A percentile compares a stretch with the other conserved stretches of the same genome.
Evolutionary conservation across 495 filamentous ascomycete species (phyloP).

Genomic region (Annulohypoxylon nitens): DNA sequence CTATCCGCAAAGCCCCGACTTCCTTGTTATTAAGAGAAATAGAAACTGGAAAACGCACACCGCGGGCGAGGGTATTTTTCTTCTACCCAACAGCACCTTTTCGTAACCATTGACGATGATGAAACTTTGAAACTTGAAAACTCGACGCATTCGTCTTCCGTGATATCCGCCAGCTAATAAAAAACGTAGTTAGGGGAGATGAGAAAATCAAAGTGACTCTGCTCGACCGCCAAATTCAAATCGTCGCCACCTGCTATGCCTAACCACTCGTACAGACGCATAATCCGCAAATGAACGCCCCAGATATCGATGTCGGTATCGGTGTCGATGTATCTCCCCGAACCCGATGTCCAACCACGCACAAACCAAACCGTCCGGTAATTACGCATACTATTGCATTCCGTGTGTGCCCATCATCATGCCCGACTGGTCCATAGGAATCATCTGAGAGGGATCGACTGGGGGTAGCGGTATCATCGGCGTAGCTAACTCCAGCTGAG

Average conservation of each 20-base stretch:
- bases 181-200: background rate
- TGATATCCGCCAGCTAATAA: background rate
- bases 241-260: constrained; percentile 15
- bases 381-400: constrained; percentile 17
- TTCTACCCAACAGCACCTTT: constrained; percentile 13
- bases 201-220: background rate
- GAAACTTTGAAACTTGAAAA: background rate
- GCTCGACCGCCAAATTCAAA: background rate
- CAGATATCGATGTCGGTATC: background rate
- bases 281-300: constrained; percentile 14
- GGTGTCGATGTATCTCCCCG: background rate
- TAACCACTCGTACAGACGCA: constrained; percentile 4
- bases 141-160: background rate
- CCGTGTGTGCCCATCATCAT: constrained; percentile 27
- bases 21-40: background rate
- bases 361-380: background rate
- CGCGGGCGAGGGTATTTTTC: constrained; percentile 26
- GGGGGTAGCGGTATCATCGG: constrained; percentile 40
- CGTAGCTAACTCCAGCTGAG: constrained; percentile 48
- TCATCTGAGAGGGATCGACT: constrained; percentile 35
- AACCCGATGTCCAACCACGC: background rate
- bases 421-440: constrained; percentile 33
- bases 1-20: background rate
- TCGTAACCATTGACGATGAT: background rate
- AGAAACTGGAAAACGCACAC: background rate